Base-by-base conservation (phyloP, 1,284 basidiomycete species). In the Sphaerobolus stellatus region DNA sequence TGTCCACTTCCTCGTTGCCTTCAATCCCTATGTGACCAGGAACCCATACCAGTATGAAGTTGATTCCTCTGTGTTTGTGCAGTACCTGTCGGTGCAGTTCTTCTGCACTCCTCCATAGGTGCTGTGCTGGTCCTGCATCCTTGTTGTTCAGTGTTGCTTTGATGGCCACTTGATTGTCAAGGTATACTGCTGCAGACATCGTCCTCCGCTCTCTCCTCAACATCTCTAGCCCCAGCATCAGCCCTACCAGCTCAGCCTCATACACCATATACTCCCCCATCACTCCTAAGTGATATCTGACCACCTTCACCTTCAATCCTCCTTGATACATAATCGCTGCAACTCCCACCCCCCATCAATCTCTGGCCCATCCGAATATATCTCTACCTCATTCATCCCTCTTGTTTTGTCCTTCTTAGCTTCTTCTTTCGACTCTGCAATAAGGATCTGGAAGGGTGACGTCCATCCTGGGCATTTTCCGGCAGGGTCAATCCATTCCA, bases 1-100 rank as follows among this genome's bases (percentile, higher is more conserved):
- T 36, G 29, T 64, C 62, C 5, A 59, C 64, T 14, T 25, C 31
- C 29, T 66, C 59, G 34, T 66, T 65, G 9, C 64, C 64, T 16
- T 38, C 33, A 1, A 64, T 30, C 27, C 52, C 61, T 1, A 41
- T 38, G 48, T 63, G 65, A 0, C 64, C 63, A 0, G 62, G 60
- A 1, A 57, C 49, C 61, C 61, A 62, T 0, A 30, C 25, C 20
- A 60, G n/a, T 6, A 31, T 50, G 38, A 11, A n/a, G 45, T 16
- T 16, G 47, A 16, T 16, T n/a, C 36, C 7, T 3, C 4, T 38
- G 3, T 7, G 7, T 38, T 7, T 38, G 5, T 50, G 4, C 25
- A 27, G n/a, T n/a, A n/a, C n/a, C n/a, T n/a, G n/a, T n/a, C n/a
- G n/a, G 18, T 5, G 14, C 13, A 14, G 3, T 16, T 14, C 14